Base-by-base conservation (phyloP, 352 stramenopile species). In the Thalassiosira livingstoniorum region DNA sequence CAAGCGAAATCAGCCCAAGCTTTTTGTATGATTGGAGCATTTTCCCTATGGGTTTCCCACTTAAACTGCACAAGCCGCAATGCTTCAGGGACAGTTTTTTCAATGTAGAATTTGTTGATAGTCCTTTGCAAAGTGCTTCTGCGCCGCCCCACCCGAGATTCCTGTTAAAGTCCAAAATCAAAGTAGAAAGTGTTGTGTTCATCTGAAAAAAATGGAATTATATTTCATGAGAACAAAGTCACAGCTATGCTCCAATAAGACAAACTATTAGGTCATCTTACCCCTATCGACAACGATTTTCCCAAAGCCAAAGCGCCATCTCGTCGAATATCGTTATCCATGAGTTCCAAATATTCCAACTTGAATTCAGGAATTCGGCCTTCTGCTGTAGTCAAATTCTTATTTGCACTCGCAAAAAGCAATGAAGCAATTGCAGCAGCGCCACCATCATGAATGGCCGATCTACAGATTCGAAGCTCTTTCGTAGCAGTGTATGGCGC, bases 101-200 rank as follows among this genome's bases (percentile, higher is more conserved):
- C 7, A 90, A 31, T 21, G 83, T 83, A 18, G 53, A 79, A 53
- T 90, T 90, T 31, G 83, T 89, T 13, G 63, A 47, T 1, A 90
- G 35, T 1, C 83, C 83, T 75, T 82, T 85, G 67, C 83, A 90
- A n/a, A 90, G 65, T 27, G 75, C 70, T 0, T 65, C 61, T 13
- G 82, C 55, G 27, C 83, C 83, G 27, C 76, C 80, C 2, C 68
- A 82, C 29, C 63, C 34, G 0, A 90, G 35, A 23, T 43, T 83
- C 55, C 34, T 54, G 57, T 89, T 89, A 70, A 85, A 85, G 74
- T 89, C 83, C 18, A 89, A 43, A 10, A 79, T 53, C 23, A 89
- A 68, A 5, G 83, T 75, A 0, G 62, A 47, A 4, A 89, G 27
- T 18, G 78, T 78, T 54, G 39, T 81, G 66, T 89, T 89, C 69